Percentiles rank a stretch among this genome's conserved stretches.
Conservation (phyloP, 805 yeast genomes). For the Peterozyma xylosa region DNA sequence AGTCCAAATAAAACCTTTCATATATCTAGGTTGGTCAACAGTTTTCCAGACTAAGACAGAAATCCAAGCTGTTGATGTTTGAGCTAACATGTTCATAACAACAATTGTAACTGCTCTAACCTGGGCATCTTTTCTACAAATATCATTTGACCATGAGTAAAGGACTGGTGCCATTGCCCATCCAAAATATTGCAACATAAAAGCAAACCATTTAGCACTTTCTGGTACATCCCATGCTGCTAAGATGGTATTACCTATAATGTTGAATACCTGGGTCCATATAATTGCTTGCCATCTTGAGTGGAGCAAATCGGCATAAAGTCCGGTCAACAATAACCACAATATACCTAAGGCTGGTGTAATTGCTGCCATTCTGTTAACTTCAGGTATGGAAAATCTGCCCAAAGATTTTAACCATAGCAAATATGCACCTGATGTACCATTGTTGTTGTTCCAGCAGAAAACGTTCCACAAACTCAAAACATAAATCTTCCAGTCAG, state of each 20-base stretch:
- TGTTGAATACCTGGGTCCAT: conserved; percentile 45
- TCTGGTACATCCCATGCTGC: conserved; percentile 54
- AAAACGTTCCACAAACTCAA: conserved; percentile 46
- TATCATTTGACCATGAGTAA: conserved; percentile 51
- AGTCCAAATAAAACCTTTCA: conserved; percentile 44
- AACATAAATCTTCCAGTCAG: conserved; percentile 55
- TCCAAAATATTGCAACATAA: conserved; percentile 49
- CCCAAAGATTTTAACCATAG: conserved; percentile 54
- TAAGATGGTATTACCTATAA: conserved; percentile 44
- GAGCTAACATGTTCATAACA: conserved; percentile 33
- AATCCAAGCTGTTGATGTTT: conserved; percentile 27
- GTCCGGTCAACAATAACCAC: conserved; percentile 35
- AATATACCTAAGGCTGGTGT: conserved; percentile 56
- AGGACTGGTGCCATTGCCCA: conserved; percentile 60
- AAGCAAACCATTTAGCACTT: conserved; percentile 60
- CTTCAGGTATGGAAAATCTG: conserved; percentile 31
- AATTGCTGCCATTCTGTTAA: conserved; percentile 43
- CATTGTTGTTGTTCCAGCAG: conserved; percentile 57
- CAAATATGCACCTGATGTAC: conserved; percentile 46
- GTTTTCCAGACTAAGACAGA: conserved; percentile 33
- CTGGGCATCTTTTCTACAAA: conserved; percentile 48
- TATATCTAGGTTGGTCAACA: conserved; percentile 47
- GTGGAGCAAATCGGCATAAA: conserved; percentile 45
- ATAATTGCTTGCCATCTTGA: conserved; percentile 49
- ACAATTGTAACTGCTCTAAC: conserved; percentile 51